Evolutionary conservation across 306 rosid genomes (phyloP), one percentile per base, ranked within the genome.

Genomic region (Heteromeles arbutifolia): DNA sequence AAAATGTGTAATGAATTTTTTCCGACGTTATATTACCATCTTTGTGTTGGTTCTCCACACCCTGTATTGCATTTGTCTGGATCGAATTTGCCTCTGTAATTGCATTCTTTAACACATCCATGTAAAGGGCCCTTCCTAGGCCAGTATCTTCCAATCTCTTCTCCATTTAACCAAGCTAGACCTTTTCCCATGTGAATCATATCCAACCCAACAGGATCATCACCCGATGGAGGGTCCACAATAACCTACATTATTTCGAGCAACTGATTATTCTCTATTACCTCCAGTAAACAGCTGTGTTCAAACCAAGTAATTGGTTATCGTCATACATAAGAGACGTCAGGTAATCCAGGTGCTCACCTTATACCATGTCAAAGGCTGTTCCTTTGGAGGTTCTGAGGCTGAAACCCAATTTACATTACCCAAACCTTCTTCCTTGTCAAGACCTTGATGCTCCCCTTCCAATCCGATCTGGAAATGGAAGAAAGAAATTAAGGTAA

Each of bases 71-170:
- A 94, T 85, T 91, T 92, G 84, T 91, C 84, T 15, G 98, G 97
- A 67, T 70, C 76, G 82, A 92, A 90, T 79, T 88, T 90, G 31
- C 98, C 96, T 83, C 98, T 85, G 70, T 94, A 94, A 72, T 94
- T 91, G 29, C 98, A 91, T 85, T 85, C 84, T 69, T 87, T 22
- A 85, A 93, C 94, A 81, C 98, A 94, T 54, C 81, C 85, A 44
- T 80, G 84, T 66, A 75, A 63, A 61, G 87, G 88, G 86, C 85
- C 90, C 80, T 43, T 77, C 83, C 93, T 78, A 13, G 98, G 90
- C 96, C 97, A 94, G 82, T 90, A 94, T 91, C 97, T 88, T 85
- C 98, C 98, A 22, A 94, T 90, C 89, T 92, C 97, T 87, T 94
- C 97, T 65, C 97, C 98, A 72, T 94, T 94, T 82, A 94, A 84